phyloP scores from a whole-genome alignment of 305 asterid genomes.

The Plantago coronopus region DNA sequence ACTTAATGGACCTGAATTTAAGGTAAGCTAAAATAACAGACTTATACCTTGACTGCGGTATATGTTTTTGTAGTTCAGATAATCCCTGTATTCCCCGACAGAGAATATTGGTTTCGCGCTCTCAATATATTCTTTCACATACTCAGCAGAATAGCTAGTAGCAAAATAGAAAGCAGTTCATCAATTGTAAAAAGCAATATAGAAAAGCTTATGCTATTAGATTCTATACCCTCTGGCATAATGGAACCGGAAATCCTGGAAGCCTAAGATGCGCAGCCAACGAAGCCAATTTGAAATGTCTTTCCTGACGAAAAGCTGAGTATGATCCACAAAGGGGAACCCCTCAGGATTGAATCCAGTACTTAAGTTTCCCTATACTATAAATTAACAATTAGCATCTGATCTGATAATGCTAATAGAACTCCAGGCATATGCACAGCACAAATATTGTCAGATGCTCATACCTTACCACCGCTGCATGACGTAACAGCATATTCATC shows the following conservation, averaged over 20 bases:
- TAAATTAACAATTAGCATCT: slow-evolving; percentile 16
- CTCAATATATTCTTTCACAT: slow-evolving; percentile 79
- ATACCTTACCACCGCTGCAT: slow-evolving; percentile 89
- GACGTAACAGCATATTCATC: slow-evolving; percentile 85
- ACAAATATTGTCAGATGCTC: neutral
- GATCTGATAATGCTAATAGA: no score
- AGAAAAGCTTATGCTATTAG: no score
- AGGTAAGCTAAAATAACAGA: no score
- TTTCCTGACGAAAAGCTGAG: slow-evolving; percentile 75
- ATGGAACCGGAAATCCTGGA: slow-evolving; percentile 97
- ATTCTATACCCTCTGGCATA: slow-evolving; percentile 74
- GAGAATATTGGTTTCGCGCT: slow-evolving; percentile 70
- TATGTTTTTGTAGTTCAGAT: slow-evolving; percentile 75
- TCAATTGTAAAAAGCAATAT: slow-evolving; percentile 17
- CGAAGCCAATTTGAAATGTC: slow-evolving; percentile 73
- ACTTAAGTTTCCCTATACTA: slow-evolving; percentile 71
- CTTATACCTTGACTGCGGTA: slow-evolving; percentile 74
- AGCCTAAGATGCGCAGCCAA: slow-evolving; percentile 74
- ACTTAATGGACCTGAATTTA: no score
- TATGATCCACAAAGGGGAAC: slow-evolving; percentile 86
- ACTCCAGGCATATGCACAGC: no score
- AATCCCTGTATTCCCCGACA: slow-evolving; percentile 93
- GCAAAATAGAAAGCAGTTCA: slow-evolving; percentile 11
- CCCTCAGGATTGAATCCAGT: slow-evolving; percentile 90
- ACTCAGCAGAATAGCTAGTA: slow-evolving; percentile 70